Percentiles rank a stretch among this genome's conserved stretches.
These are phyloP conservation scores for Apodospora peruviana DNA, from an alignment of 495 filamentous ascomycete species.

Conservation along the genomic window DNA sequence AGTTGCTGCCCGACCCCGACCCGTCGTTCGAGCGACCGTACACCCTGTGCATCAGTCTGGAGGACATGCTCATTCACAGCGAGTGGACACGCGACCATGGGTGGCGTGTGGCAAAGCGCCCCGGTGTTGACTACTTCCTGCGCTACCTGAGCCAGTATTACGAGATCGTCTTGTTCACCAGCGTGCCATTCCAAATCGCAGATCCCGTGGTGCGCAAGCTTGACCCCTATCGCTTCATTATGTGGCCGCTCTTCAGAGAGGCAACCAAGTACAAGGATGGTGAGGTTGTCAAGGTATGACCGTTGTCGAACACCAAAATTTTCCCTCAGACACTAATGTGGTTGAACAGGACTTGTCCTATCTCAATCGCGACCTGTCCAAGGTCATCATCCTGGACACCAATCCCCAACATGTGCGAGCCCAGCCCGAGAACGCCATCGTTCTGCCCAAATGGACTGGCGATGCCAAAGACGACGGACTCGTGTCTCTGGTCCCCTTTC, in stretches of 20 bases:
- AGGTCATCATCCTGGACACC: constrained; percentile 90
- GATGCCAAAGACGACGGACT: constrained; percentile 75
- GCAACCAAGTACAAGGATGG: constrained; percentile 92
- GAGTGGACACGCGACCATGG: constrained; percentile 92
- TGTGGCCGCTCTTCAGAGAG: constrained; percentile 92
- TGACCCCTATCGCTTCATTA: constrained; percentile 92
- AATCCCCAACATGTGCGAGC: constrained; percentile 68
- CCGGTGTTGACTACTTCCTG: constrained; percentile 94
- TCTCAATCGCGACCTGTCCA: constrained; percentile 90
- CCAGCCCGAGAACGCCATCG: constrained; percentile 91
- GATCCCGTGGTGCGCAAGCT: constrained; percentile 88
- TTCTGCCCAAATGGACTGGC: constrained; percentile 85
- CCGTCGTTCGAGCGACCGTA: constrained; percentile 79
- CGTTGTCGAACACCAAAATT: not conserved
- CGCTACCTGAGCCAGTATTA: constrained; percentile 96
- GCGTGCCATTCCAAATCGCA: constrained; percentile 69
- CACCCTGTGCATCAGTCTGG: constrained; percentile 85
- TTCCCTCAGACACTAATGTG: constrained; percentile 1
- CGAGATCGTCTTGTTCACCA: constrained; percentile 93
- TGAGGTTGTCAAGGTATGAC: constrained; percentile 86
- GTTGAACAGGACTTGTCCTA: constrained; percentile 76
- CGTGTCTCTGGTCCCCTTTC: constrained; percentile 84
- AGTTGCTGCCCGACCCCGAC: constrained; percentile 85
- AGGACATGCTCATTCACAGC: constrained; percentile 89
- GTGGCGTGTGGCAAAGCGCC: constrained; percentile 92